A percentile compares a stretch with the other conserved stretches of the same genome.
Evolutionary conservation across 2,329 filamentous ascomycete genomes (phyloP).

Genomic region (Tolypocladium ovalisporum): DNA sequence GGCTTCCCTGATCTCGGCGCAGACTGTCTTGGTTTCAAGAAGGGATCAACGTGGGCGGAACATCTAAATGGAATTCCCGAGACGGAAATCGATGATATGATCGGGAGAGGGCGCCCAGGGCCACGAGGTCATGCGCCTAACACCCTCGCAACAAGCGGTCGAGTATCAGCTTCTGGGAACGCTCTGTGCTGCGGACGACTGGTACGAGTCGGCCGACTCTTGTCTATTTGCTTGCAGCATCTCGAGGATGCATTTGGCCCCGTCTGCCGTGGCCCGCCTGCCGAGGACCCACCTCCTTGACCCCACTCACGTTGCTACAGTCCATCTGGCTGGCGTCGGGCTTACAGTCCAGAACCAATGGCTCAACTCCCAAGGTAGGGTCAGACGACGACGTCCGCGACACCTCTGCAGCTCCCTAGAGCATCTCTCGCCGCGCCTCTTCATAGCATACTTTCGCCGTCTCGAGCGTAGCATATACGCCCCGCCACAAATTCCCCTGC

Average conservation of each 20-base stretch:
- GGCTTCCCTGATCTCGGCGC: too few relatives aligned
- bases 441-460: neutral
- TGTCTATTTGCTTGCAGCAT: neutral
- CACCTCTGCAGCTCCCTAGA: neutral
- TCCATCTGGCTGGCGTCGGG: neutral
- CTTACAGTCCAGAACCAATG: neutral
- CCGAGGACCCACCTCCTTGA: neutral
- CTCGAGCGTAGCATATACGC: neutral
- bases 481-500: neutral
- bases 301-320: neutral
- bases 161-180: too few relatives aligned
- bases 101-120: too few relatives aligned
- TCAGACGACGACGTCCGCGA: neutral
- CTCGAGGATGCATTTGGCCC: neutral
- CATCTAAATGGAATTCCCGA: too few relatives aligned
- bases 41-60: too few relatives aligned
- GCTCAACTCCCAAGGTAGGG: neutral
- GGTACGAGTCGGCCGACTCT: too few relatives aligned
- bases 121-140: too few relatives aligned
- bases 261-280: neutral
- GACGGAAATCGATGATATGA: too few relatives aligned
- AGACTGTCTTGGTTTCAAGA: too few relatives aligned
- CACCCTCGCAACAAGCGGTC: too few relatives aligned
- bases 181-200: too few relatives aligned
- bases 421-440: neutral